phyloP scores from a whole-genome alignment of 2,329 filamentous ascomycete species.

The Pyrenophora tritici-repentis region DNA sequence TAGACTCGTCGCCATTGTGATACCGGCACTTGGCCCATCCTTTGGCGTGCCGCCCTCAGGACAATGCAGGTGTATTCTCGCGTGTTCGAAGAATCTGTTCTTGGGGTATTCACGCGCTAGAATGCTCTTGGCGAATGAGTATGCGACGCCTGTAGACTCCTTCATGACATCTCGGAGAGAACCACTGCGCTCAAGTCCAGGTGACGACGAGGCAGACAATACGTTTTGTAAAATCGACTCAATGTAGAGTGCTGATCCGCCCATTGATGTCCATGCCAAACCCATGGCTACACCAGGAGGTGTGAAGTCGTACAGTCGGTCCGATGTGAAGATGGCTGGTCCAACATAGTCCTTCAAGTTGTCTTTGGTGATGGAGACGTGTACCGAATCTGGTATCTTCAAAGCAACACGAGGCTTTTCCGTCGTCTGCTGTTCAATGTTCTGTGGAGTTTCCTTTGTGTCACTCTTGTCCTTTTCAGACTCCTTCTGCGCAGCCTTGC shows the following conservation, averaged over 20 bases:
- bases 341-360: slow-evolving; percentile 97
- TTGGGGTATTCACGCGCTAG: slow-evolving; percentile 84
- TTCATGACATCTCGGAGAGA: slow-evolving; percentile 98
- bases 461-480: slow-evolving; percentile 68
- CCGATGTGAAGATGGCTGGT: slow-evolving; percentile 91
- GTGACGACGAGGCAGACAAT: slow-evolving; percentile 72
- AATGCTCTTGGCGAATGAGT: slow-evolving; percentile 90
- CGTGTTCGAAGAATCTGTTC: slow-evolving; percentile 96
- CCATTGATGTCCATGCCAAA: slow-evolving; percentile 96
- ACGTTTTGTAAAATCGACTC: slow-evolving; percentile 92
- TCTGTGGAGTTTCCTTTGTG: slow-evolving; percentile 64
- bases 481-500: slow-evolving; percentile 76
- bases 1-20: slow-evolving; percentile 96
- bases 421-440: slow-evolving; percentile 63
- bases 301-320: slow-evolving; percentile 91
- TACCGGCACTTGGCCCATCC: slow-evolving; percentile 78
- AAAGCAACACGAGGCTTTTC: slow-evolving; percentile 74
- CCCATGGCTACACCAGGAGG: slow-evolving; percentile 97
- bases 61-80: slow-evolving; percentile 92
- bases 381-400: slow-evolving; percentile 82
- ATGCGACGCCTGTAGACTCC: slow-evolving; percentile 92
- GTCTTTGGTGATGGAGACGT: slow-evolving; percentile 83
- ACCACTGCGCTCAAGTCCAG: slow-evolving; percentile 86
- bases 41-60: slow-evolving; percentile 96
- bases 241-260: slow-evolving; percentile 93